These are phyloP conservation scores for Picochlorum sp. DNA, from an alignment of 139 green algal genomes.

Conservation along the genomic window DNA sequence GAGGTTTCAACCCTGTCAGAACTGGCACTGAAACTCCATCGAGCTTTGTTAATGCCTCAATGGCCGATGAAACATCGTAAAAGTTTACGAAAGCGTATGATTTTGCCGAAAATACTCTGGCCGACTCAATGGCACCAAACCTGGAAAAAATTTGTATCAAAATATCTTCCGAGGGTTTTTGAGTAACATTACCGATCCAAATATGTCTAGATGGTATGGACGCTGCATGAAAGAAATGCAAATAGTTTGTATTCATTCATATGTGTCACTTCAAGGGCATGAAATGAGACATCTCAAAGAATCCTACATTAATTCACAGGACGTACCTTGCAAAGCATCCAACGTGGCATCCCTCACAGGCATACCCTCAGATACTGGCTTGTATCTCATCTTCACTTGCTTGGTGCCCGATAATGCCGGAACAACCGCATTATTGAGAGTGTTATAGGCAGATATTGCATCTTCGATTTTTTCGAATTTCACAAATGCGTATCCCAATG, in stretches of 20 bases:
- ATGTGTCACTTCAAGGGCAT: neutral
- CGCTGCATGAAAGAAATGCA: no score
- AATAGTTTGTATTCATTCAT: no score
- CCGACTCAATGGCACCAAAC: conserved; percentile 53
- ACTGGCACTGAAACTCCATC: conserved; percentile 36
- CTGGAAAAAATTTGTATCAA: conserved; percentile 46
- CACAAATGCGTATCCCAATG: conserved; percentile 44
- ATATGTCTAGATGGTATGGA: conserved; percentile 49
- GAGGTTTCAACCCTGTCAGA: conserved; percentile 42
- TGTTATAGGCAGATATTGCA: conserved; percentile 21
- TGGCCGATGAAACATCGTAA: conserved; percentile 22
- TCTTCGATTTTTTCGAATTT: conserved; percentile 39
- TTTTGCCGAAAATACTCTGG: conserved; percentile 64
- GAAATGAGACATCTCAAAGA: neutral
- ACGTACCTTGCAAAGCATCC: conserved; percentile 6
- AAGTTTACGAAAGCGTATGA: conserved; percentile 76
- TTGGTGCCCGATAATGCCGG: conserved; percentile 27
- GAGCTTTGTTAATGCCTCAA: conserved; percentile 40
- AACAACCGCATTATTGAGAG: conserved; percentile 36
- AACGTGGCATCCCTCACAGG: conserved; percentile 1
- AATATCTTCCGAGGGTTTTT: conserved; percentile 41
- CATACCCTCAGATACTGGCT: conserved; percentile 21
- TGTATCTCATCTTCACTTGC: conserved; percentile 52
- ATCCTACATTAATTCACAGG: no score
- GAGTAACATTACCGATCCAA: conserved; percentile 72